A percentile compares a stretch with the other conserved stretches of the same genome.
These are phyloP conservation scores for Marsdenia floribunda DNA, from an alignment of 257 asterid species.

Conservation along the genomic window DNA sequence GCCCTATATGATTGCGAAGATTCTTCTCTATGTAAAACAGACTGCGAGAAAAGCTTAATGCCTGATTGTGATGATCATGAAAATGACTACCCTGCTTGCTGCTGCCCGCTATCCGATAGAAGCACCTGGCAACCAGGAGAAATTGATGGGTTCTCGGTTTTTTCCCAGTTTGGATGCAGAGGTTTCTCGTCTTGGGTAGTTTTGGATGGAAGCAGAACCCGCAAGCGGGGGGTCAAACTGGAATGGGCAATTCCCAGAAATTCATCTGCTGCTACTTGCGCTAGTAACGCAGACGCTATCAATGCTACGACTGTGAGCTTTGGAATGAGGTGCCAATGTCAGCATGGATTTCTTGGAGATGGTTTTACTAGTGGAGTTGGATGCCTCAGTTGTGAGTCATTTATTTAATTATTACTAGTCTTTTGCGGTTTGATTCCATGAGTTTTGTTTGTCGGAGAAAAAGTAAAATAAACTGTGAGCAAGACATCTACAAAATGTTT, in stretches of 20 bases:
- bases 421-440: neutral
- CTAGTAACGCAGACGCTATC: constrained; percentile 31
- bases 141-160: constrained; percentile 29
- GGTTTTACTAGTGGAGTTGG: constrained; percentile 52
- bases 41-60: constrained; percentile 37
- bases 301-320: constrained; percentile 46
- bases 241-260: constrained; percentile 66
- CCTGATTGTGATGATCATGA: constrained; percentile 44
- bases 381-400: constrained; percentile 52
- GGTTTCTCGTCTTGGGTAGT: constrained; percentile 60
- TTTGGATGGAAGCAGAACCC: constrained; percentile 28
- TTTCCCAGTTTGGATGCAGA: constrained; percentile 50
- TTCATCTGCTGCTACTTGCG: constrained; percentile 37
- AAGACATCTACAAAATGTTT: neutral
- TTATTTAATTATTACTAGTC: neutral
- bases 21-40: constrained; percentile 52
- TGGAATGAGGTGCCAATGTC: constrained; percentile 56
- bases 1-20: constrained; percentile 68
- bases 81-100: constrained; percentile 43
- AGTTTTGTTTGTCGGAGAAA: neutral
- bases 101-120: constrained; percentile 51
- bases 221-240: constrained; percentile 52
- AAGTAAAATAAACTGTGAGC: neutral
- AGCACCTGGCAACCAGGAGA: constrained; percentile 39
- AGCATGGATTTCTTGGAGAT: constrained; percentile 54